Percentiles rank a stretch among this genome's conserved stretches.
These are phyloP conservation scores for Bertia moriformis DNA, from an alignment of 2,329 filamentous ascomycete species.

Conservation along the genomic window DNA sequence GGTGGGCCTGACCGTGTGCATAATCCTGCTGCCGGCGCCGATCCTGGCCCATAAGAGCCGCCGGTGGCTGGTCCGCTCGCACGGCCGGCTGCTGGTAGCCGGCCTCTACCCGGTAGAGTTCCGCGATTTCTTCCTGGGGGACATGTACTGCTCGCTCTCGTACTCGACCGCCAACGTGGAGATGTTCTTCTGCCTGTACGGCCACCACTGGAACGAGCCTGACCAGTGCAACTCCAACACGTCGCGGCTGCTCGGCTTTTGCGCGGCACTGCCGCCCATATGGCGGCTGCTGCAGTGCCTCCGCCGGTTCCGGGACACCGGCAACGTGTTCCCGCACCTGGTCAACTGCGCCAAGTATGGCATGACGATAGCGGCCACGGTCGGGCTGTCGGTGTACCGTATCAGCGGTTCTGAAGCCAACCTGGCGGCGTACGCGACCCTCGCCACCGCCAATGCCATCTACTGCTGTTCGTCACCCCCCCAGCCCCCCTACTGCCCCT, in stretches of 20 bases:
- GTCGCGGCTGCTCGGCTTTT: conserved; percentile 73
- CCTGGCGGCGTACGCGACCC: conserved; percentile 63
- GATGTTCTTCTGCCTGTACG: conserved; percentile 88
- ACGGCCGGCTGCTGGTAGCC: conserved; percentile 73
- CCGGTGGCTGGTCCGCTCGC: conserved; percentile 78
- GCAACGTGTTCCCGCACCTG: conserved; percentile 79
- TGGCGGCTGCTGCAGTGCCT: conserved; percentile 86
- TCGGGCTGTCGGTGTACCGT: conserved; percentile 70
- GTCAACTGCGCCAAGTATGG: conserved; percentile 86
- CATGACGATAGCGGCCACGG: conserved; percentile 67
- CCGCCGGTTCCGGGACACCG: conserved; percentile 74
- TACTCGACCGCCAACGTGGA: conserved; percentile 69
- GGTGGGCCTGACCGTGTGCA: conserved; percentile 47
- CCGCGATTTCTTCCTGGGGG: conserved; percentile 89
- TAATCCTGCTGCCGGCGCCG: conserved; percentile 65
- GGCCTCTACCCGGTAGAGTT: conserved; percentile 91
- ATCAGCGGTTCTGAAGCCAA: conserved; percentile 42
- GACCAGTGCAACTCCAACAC: conserved; percentile 70
- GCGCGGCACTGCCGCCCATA: conserved; percentile 68
- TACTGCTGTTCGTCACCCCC: conserved; percentile 46
- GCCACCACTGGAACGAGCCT: conserved; percentile 60
- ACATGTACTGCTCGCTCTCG: conserved; percentile 92
- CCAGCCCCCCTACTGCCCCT: neutral
- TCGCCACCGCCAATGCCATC: conserved; percentile 67
- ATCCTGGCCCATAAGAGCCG: conserved; percentile 64